Base-by-base conservation (phyloP, 495 filamentous ascomycete genomes). In the Tricharina praecox region DNA sequence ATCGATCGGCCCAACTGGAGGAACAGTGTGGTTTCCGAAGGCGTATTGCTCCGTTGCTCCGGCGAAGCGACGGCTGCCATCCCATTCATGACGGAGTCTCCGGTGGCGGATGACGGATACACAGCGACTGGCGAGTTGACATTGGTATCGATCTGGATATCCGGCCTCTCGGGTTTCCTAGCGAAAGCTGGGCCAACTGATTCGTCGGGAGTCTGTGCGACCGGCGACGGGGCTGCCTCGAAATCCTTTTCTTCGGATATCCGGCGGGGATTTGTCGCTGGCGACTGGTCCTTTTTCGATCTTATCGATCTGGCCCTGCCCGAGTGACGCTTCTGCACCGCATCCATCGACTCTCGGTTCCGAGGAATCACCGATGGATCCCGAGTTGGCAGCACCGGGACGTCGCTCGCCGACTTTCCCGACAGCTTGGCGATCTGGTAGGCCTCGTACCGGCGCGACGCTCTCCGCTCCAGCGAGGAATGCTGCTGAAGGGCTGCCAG, bases 361-460 rank as follows among this genome's bases (percentile, higher is more conserved):
- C 90, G 75, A 55, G 94, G 94, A 2, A 86, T 86, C 47, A 90
- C 72, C 1, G 88, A 84, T 23, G 82, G 81, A 38, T 81, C 88
- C 53, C 94, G 86, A 7, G 71, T 63, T 26, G 88, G 85, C 5
- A 94, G 68, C 66, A 93, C 81, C 3, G 85, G 84, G 4, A 95
- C 76, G 15, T 82, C 85, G 60, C 78, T 82, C 11, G 82, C 70
- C 25, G 79, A 79, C 20, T 77, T 72, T 1, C 88, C 90, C 2
- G 95, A 70, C 50, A 93, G 85, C 55, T 93, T 95, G 19, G 83
- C 82, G 38, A 96, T 87, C 55, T 96, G 92, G 64, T 96, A 97
- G 33, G 81, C 78, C 24, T 87, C 95, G 59, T 95, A 96, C 54
- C 90, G 69, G 55, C 87, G 72, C 2, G 92, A 96, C 8, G 90